phyloP scores from a whole-genome alignment of 2,329 filamentous ascomycete species.

The Trichoderma sp. region DNA sequence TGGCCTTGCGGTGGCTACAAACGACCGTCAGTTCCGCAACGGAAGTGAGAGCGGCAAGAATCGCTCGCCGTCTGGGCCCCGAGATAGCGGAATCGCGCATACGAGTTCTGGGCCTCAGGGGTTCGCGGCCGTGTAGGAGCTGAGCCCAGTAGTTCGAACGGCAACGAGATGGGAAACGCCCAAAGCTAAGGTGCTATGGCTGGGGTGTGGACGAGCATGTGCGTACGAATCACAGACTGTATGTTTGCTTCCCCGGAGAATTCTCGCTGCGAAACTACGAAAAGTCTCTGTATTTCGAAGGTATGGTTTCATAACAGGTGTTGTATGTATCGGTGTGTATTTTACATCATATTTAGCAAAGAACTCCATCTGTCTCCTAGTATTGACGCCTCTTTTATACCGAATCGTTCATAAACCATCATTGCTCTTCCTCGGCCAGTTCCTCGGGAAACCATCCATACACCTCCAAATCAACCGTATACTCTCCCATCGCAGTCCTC shows the following conservation, averaged over 20 bases:
- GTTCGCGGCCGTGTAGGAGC: not conserved
- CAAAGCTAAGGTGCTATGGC: not conserved
- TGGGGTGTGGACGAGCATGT: not conserved
- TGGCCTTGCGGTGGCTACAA: not conserved
- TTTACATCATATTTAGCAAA: not conserved
- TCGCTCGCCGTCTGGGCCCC: not conserved
- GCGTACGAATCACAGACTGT: not conserved
- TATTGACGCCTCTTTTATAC: not conserved
- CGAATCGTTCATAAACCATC: not conserved
- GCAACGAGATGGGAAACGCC: no score
- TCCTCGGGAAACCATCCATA: conserved; percentile 60
- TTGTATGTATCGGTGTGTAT: not conserved
- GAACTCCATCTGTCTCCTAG: not conserved
- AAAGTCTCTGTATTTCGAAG: not conserved
- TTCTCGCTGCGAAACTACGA: not conserved
- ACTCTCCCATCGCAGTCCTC: conserved; percentile 53
- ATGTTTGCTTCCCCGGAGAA: not conserved
- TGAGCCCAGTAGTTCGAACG: no score
- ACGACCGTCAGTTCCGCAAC: conserved; percentile 1
- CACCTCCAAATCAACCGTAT: conserved; percentile 53
- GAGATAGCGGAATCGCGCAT: conserved; percentile 10
- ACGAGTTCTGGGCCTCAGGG: not conserved
- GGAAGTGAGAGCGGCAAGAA: not conserved
- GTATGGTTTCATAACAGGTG: not conserved
- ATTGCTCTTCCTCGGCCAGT: conserved; percentile 42